Evolutionary conservation across 1,284 basidiomycete genomes (phyloP).

Genomic region (Porodaedalea pini): DNA sequence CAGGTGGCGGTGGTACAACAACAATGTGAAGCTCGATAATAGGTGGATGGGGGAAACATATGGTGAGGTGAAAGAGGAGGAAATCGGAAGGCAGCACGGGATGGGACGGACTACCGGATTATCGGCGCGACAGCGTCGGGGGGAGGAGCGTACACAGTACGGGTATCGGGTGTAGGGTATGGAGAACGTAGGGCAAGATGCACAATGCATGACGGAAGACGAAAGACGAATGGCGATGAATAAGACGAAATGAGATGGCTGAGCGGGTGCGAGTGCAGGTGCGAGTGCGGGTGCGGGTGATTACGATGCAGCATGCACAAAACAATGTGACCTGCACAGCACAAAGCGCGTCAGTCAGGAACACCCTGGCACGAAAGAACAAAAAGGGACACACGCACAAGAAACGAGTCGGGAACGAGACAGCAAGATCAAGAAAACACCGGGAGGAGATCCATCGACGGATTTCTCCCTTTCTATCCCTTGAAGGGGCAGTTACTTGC

Average conservation of each 20-base stretch:
- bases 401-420: not conserved
- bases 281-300: no score
- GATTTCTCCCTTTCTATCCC: conserved; percentile 16
- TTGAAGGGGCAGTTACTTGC: conserved; percentile 67
- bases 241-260: not conserved
- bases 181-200: not conserved
- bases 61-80: not conserved
- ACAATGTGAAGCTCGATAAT: not conserved
- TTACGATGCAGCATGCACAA: not conserved
- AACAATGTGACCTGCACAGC: conserved; percentile 7
- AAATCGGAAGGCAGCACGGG: not conserved
- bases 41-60: not conserved
- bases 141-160: not conserved
- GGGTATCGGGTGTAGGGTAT: conserved; percentile 14
- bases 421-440: not conserved
- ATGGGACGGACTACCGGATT: not conserved
- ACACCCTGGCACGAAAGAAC: not conserved
- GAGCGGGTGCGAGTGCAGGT: conserved; percentile 2
- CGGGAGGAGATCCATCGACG: not conserved
- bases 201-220: not conserved
- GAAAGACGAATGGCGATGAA: not conserved
- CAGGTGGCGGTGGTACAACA: conserved; percentile 2
- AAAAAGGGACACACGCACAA: conserved; percentile 1
- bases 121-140: conserved; percentile 2
- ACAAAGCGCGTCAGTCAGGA: not conserved